phyloP scores from a whole-genome alignment of 768 basidiomycete genomes.

The Lactarius evosmus region DNA sequence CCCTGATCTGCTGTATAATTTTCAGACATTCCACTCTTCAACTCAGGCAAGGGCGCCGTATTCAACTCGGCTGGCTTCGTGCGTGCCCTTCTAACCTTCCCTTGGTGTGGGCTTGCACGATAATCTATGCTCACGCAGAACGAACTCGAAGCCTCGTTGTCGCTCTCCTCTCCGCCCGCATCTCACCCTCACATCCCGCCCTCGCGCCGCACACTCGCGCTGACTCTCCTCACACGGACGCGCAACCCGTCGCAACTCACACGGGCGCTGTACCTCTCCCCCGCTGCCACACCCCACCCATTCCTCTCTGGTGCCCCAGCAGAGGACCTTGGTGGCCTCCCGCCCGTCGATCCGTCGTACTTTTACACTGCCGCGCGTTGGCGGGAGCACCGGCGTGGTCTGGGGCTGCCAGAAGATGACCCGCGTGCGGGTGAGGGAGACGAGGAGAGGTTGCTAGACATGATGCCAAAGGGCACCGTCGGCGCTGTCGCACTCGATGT shows the following conservation, averaged over 20 bases:
- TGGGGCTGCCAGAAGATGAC: conserved; percentile 70
- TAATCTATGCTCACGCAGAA: conserved; percentile 46
- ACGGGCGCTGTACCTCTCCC: conserved; percentile 68
- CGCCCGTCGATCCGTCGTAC: conserved; percentile 69
- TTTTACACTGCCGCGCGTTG: conserved; percentile 75
- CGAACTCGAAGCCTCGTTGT: conserved; percentile 78
- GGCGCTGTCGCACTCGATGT: conserved; percentile 80
- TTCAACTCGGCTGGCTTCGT: conserved; percentile 82
- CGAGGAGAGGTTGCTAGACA: conserved; percentile 43
- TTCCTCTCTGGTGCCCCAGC: conserved; percentile 67
- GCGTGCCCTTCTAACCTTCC: conserved; percentile 7
- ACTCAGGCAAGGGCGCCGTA: conserved; percentile 76
- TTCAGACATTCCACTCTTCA: conserved; percentile 76
- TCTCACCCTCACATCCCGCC: conserved; percentile 57
- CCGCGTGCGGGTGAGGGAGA: conserved; percentile 37
- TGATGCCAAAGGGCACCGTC: conserved; percentile 73
- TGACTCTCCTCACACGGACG: conserved; percentile 61
- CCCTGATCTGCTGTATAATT: not conserved
- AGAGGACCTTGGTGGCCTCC: conserved; percentile 55
- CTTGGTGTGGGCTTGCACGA: not conserved
- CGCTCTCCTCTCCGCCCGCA: conserved; percentile 74
- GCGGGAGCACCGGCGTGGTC: conserved; percentile 69
- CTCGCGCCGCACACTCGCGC: conserved; percentile 58
- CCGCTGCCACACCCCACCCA: conserved; percentile 56
- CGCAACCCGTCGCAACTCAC: conserved; percentile 74